Evolutionary conservation across 805 yeast genomes (phyloP), one percentile per base, ranked within the genome.

Genomic region (Hanseniaspora meyeri): DNA sequence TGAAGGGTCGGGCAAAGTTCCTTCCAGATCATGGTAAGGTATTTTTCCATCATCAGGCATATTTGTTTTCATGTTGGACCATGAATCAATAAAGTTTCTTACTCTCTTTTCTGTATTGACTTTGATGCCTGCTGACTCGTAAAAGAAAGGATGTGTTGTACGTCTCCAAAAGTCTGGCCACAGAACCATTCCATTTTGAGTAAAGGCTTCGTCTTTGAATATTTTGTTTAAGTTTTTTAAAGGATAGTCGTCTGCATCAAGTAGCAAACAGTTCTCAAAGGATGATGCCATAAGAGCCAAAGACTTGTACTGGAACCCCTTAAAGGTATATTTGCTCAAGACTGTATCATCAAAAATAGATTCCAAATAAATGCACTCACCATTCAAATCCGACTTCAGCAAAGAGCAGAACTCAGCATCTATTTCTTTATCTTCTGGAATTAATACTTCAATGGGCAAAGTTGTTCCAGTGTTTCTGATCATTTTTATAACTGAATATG

Each of bases 101-200:
- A 71, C 71, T 24, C 68, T 71, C 53, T 61, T 70, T 57, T 60
- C 71, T 48, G 64, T 62, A 32, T 77, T 75, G 1, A 80, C 70
- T 51, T 70, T 61, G 14, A 80, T 71, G 2, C 80, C 85, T 0
- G 87, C 87, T 60, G 87, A 80, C 34, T 79, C 77, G 67, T 84
- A 87, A 63, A 77, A 83, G 40, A 71, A 70, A 6, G 95, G 95
- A 1, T 86, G 78, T 1, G 90, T 85, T 7, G 90, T 81, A 61
- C 95, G 76, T 67, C 83, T 78, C 95, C 95, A 87, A 67, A 82
- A 87, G 68, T 87, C 96, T 1, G 95, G 95, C 91, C 95, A 87
- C 29, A 81, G 66, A 29, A 82, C 69, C 66, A 79, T 68, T 58
- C 82, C 79, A 58, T 73, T 69, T 12, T 74, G 66, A 17, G 63